phyloP scores from a whole-genome alignment of 2,329 filamentous ascomycete genomes.

The Alternaria novae-zelandiae region DNA sequence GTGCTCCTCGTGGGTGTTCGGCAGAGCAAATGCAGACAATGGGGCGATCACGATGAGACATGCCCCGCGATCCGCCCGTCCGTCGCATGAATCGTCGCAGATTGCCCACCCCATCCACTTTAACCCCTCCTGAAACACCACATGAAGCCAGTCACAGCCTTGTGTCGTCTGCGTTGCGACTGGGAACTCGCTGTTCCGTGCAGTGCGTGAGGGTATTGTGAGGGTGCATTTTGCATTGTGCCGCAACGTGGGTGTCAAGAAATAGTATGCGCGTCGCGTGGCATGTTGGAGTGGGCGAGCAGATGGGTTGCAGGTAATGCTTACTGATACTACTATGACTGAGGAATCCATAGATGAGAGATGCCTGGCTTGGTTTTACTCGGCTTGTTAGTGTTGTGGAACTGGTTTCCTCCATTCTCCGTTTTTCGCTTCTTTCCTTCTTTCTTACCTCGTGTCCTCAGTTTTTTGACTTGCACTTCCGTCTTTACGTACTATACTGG shows the following conservation, averaged over 20 bases:
- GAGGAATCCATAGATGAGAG: not conserved
- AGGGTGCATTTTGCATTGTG: not conserved
- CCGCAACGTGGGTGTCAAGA: not conserved
- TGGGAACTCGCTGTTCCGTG: too few species aligned
- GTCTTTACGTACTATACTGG: too few species aligned
- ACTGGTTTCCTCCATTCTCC: not conserved
- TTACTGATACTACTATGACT: not conserved
- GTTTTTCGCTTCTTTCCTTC: not conserved
- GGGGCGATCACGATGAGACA: not conserved
- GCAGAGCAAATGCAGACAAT: not conserved
- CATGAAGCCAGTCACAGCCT: not conserved
- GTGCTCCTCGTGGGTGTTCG: not conserved
- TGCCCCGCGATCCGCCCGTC: not conserved
- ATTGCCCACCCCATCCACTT: not conserved
- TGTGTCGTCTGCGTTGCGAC: not conserved
- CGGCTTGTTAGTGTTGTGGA: not conserved
- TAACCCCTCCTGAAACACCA: not conserved
- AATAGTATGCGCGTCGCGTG: not conserved
- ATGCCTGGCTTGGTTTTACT: not conserved
- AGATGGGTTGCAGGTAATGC: not conserved
- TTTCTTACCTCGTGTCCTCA: not conserved
- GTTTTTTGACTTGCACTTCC: not conserved
- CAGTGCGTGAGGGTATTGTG: too few species aligned
- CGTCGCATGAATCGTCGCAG: not conserved
- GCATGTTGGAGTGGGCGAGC: not conserved